Evolutionary conservation across 2,329 filamentous ascomycete species (phyloP).

Genomic region (Ceratocystis huliohia): DNA sequence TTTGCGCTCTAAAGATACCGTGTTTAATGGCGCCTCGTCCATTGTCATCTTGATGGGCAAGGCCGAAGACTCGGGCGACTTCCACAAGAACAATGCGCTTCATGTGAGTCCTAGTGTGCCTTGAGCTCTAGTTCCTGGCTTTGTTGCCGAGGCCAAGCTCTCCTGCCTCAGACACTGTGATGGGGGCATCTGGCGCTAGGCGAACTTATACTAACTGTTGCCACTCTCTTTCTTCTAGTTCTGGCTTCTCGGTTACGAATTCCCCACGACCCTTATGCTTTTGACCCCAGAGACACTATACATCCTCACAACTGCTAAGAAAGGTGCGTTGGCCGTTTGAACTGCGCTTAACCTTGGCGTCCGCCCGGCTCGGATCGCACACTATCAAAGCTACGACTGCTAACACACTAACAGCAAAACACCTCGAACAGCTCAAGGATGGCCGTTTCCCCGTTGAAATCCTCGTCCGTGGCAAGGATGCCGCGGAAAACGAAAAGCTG

Average conservation of each 20-base stretch:
- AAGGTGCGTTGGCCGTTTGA: conserved; percentile 48
- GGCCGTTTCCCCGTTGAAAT: conserved; percentile 90
- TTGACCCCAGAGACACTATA: conserved; percentile 80
- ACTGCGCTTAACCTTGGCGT: not conserved
- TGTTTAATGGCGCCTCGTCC: conserved; percentile 77
- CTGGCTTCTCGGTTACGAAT: conserved; percentile 97
- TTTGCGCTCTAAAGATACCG: conserved; percentile 71
- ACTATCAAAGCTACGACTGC: not conserved
- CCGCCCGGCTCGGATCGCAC: not conserved
- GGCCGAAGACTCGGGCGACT: conserved; percentile 73
- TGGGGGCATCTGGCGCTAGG: no score
- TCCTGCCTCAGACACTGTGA: no score
- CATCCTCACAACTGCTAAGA: conserved; percentile 92
- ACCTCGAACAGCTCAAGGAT: conserved; percentile 81
- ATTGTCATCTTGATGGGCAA: conserved; percentile 91
- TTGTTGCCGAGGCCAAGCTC: not conserved
- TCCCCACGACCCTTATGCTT: conserved; percentile 87
- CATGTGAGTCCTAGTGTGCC: conserved; percentile 49
- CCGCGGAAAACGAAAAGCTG: conserved; percentile 79
- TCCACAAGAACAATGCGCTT: conserved; percentile 92
- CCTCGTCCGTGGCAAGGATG: conserved; percentile 80
- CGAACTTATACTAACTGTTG: not conserved
- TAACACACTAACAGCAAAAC: conserved; percentile 52
- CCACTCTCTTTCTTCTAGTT: conserved; percentile 46
- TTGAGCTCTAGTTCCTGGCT: not conserved